A percentile compares a stretch with the other conserved stretches of the same genome.
These are phyloP conservation scores for Neoscytalidium dimidiatum DNA, from an alignment of 2,329 filamentous ascomycete genomes.

Conservation along the genomic window DNA sequence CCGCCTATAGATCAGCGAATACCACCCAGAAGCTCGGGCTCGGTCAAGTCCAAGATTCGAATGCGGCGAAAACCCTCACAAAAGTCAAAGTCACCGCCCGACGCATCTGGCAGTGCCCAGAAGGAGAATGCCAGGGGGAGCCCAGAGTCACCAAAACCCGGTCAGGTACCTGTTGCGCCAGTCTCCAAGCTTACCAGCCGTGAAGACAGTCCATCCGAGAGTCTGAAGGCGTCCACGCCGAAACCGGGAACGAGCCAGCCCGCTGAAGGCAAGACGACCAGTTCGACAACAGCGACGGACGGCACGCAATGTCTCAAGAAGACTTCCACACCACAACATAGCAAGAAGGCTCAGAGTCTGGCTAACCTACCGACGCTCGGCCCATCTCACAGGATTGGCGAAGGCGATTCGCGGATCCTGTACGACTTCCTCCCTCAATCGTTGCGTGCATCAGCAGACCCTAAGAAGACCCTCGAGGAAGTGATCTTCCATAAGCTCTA, in stretches of 20 bases:
- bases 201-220: constrained; percentile 1
- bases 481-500: constrained; percentile 70
- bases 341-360: neutral
- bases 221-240: constrained; percentile 23
- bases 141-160: constrained; percentile 12
- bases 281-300: constrained; percentile 21
- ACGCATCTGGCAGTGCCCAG: constrained; percentile 28
- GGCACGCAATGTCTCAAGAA: constrained; percentile 1
- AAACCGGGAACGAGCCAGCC: constrained; percentile 16
- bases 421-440: constrained; percentile 64
- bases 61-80: constrained; percentile 28
- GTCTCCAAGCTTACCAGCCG: neutral
- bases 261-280: constrained; percentile 18
- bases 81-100: constrained; percentile 24
- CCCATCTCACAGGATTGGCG: constrained; percentile 64
- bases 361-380: constrained; percentile 32
- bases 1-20: neutral
- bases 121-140: constrained; percentile 19
- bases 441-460: constrained; percentile 28
- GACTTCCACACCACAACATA: neutral
- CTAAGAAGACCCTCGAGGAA: constrained; percentile 48
- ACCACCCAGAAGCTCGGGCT: neutral
- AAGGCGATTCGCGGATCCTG: constrained; percentile 78
- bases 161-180: neutral
- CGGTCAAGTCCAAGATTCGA: constrained; percentile 37